Conservation (phyloP, 148 eudicot species). For the Gaultheria prostrata region DNA sequence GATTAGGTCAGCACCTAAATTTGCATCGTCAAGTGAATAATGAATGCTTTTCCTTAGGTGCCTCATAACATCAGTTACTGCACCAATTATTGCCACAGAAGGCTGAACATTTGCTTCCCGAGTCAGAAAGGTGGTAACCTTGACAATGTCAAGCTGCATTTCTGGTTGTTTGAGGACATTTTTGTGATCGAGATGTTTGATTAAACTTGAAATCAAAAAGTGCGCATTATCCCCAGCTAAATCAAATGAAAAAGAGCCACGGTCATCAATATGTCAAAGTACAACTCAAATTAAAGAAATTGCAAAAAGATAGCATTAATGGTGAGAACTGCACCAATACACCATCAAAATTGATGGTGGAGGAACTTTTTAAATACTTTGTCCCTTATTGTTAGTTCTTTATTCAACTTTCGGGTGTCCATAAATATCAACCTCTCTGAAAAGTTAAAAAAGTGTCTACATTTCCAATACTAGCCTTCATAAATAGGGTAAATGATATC, state of each 20-base stretch:
- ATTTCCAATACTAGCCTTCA: background rate
- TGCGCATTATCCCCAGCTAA: constrained; percentile 78
- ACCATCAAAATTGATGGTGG: background rate
- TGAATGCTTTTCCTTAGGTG: constrained; percentile 94
- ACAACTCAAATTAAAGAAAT: background rate
- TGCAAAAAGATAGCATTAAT: background rate
- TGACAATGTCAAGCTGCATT: constrained; percentile 82
- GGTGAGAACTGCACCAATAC: background rate
- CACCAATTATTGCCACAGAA: constrained; percentile 77
- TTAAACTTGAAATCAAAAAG: constrained; percentile 66
- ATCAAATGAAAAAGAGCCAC: constrained; percentile 15
- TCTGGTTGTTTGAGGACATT: constrained; percentile 79
- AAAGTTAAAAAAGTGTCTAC: background rate
- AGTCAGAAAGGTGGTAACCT: constrained; percentile 72
- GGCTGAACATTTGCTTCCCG: constrained; percentile 55
- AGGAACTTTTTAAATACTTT: constrained; percentile 63
- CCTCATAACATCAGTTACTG: constrained; percentile 82
- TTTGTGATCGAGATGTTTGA: constrained; percentile 96
- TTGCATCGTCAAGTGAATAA: constrained; percentile 64
- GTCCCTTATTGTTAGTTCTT: constrained; percentile 72
- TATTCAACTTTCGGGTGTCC: constrained; percentile 50
- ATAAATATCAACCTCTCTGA: background rate
- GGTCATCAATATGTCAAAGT: constrained; percentile 8
- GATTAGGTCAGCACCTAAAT: constrained; percentile 60
- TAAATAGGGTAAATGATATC: background rate